Evolutionary conservation across 169 alveolate genomes (phyloP), one percentile per base, ranked within the genome.

Genomic region (Prorocentrum cordatum): DNA sequence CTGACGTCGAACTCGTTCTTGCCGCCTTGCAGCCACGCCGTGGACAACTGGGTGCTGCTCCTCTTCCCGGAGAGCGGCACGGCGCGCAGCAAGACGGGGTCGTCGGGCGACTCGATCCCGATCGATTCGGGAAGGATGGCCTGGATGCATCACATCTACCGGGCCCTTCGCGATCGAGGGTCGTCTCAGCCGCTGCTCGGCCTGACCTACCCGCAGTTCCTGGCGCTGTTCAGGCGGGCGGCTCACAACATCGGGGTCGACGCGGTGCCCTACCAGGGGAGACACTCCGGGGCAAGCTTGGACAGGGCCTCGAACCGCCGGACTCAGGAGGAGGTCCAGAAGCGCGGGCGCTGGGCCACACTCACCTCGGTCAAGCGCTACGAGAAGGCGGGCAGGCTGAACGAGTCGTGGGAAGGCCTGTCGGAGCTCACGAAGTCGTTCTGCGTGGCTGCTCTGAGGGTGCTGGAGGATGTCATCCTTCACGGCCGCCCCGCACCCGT

Each of bases 331-430:
- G 85, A 73, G 4, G 71, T 73, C 22, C 20, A 36, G 29, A 73
- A 73, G 58, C 26, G 85, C 4, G 85, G 85, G 0, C 9, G 47
- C 3, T 73, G 85, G 85, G 6, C 14, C 27, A 50, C 58, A 0
- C 33, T 68, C 1, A n/a, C 16, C 14, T 10, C 33, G 18, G 36
- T 50, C 35, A 16, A 31, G 3, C 64, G 85, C 16, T 73, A 73
- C 85, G 85, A 73, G 35, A 73, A 73, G 38, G 68, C 70, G 0
- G 85, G 85, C 10, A 73, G 85, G 42, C 18, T 73, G 71, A 70
- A 68, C 0, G 85, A 68, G 31, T 50, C 85, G 24, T 73, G 85
- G 83, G 47, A 47, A 24, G 47, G 16, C 35, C 50, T 72, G 68
- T n/a, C n/a, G n/a, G n/a, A n/a, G n/a, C n/a, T n/a, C n/a, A n/a